Conservation (phyloP, 2,329 filamentous ascomycete species). For the Leptographium galeiforme region DNA sequence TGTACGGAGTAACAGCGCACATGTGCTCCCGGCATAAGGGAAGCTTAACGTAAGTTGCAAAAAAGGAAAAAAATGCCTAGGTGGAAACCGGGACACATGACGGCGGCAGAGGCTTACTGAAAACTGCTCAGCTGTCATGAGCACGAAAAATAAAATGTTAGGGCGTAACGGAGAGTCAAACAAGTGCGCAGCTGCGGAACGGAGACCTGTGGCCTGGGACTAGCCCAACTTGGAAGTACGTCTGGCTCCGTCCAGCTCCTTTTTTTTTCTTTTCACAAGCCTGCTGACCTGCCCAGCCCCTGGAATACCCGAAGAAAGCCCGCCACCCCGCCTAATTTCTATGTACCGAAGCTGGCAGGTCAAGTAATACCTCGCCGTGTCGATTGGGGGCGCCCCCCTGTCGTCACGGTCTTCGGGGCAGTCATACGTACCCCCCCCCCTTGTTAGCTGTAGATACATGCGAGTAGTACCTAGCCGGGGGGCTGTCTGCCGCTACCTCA, state of each 20-base stretch:
- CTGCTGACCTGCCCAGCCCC: conserved; percentile 2
- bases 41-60: background rate
- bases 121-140: no score
- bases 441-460: conserved; percentile 9
- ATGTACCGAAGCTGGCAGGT: background rate
- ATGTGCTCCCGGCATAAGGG: background rate
- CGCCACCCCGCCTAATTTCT: conserved; percentile 1
- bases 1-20: background rate
- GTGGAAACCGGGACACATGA: no score
- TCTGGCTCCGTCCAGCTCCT: conserved; percentile 6
- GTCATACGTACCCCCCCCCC: conserved; percentile 4
- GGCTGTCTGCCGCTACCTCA: conserved; percentile 11
- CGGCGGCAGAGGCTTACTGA: no score
- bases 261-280: conserved; percentile 2
- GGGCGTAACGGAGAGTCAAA: background rate
- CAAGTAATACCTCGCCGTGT: background rate
- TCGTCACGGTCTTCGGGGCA: background rate
- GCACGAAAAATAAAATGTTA: no score
- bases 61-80: background rate
- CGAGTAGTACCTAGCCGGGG: conserved; percentile 6
- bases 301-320: conserved; percentile 2
- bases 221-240: background rate
- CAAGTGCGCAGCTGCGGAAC: background rate
- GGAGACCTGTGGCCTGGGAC: background rate
- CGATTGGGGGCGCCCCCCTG: background rate